phyloP scores from a whole-genome alignment of 2,329 filamentous ascomycete species.

The Ophiosphaerella narmari region DNA sequence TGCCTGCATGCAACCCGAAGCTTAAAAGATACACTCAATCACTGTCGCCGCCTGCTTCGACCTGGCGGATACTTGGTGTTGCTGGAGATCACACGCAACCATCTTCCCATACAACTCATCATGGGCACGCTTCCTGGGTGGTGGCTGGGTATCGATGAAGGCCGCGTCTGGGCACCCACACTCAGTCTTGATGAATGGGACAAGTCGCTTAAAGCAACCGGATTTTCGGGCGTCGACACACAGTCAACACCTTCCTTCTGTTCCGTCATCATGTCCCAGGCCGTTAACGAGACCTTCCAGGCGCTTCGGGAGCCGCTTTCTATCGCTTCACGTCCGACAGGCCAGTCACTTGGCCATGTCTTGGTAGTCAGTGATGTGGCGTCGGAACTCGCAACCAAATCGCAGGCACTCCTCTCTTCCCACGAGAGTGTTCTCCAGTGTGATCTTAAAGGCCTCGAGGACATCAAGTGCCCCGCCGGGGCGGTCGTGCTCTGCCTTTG shows the following conservation, averaged over 20 bases:
- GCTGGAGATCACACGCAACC: slow-evolving; percentile 22
- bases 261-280: slow-evolving; percentile 16
- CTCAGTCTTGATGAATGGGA: slow-evolving; percentile 25
- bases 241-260: neutral
- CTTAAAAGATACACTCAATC: slow-evolving; percentile 7
- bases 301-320: slow-evolving; percentile 13
- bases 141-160: slow-evolving; percentile 39
- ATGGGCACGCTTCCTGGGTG: slow-evolving; percentile 47
- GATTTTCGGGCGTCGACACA: slow-evolving; percentile 15
- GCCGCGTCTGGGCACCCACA: slow-evolving; percentile 5
- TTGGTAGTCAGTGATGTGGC: neutral
- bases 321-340: neutral
- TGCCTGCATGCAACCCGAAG: slow-evolving; percentile 14
- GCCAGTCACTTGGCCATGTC: neutral
- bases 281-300: slow-evolving; percentile 10
- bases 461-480: neutral
- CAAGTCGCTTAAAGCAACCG: slow-evolving; percentile 1
- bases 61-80: slow-evolving; percentile 46
- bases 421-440: neutral
- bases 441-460: neutral
- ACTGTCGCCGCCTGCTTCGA: slow-evolving; percentile 18
- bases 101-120: slow-evolving; percentile 2
- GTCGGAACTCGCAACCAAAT: neutral
- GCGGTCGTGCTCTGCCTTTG: slow-evolving; percentile 8
- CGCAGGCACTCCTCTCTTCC: neutral